Percentiles rank a stretch among this genome's conserved stretches.
These are phyloP conservation scores for Yarrowia sp. DNA, from an alignment of 805 yeast genomes.

Conservation along the genomic window DNA sequence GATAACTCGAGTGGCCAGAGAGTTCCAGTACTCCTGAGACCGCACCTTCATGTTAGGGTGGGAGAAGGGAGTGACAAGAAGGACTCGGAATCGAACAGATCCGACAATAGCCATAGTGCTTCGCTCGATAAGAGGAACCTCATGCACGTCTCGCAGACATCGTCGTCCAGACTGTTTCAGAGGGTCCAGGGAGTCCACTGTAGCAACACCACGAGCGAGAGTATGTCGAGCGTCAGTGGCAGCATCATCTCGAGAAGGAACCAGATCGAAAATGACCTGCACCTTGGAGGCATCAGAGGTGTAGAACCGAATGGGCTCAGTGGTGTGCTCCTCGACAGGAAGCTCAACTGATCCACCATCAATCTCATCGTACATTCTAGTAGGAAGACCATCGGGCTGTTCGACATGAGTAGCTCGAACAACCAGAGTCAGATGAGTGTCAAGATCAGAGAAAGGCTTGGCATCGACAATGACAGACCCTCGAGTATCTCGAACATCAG, in stretches of 20 bases:
- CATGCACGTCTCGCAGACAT: constrained; percentile 33
- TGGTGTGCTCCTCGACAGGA: constrained; percentile 62
- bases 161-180: constrained; percentile 21
- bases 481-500: constrained; percentile 70
- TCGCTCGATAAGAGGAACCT: constrained; percentile 73
- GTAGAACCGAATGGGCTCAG: constrained; percentile 71
- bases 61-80: constrained; percentile 66
- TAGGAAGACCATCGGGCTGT: constrained; percentile 44
- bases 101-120: constrained; percentile 75
- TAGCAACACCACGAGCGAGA: constrained; percentile 75
- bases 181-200: constrained; percentile 62
- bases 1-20: constrained; percentile 83
- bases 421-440: constrained; percentile 78
- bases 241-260: constrained; percentile 63
- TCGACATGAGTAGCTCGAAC: constrained; percentile 48
- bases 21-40: constrained; percentile 87
- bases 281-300: constrained; percentile 43
- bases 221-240: constrained; percentile 42
- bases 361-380: neutral
- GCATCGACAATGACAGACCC: constrained; percentile 68
- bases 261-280: constrained; percentile 75
- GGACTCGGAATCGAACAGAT: constrained; percentile 67
- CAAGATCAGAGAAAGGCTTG: constrained; percentile 77
- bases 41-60: constrained; percentile 68
- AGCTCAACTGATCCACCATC: constrained; percentile 60